phyloP scores from a whole-genome alignment of 129 eudicot species.

The Flaveria ramosissima region DNA sequence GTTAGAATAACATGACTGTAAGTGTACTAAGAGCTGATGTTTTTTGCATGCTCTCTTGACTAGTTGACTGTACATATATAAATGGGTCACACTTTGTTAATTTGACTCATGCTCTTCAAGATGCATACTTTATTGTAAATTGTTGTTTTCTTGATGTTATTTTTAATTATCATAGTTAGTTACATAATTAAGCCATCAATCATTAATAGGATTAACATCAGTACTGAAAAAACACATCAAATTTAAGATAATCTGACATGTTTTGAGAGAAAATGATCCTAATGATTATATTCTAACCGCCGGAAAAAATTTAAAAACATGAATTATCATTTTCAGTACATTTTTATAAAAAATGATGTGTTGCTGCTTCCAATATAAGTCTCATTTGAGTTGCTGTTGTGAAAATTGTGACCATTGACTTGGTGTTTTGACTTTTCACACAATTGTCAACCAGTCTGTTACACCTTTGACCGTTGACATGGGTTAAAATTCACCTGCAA shows the following conservation, averaged over 20 bases:
- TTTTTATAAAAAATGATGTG: too few relatives aligned
- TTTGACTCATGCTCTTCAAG: conserved; percentile 26
- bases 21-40: conserved; percentile 41
- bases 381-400: not conserved
- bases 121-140: conserved; percentile 22
- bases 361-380: too few relatives aligned
- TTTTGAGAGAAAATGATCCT: too few relatives aligned
- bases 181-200: not conserved
- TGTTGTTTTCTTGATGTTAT: conserved; percentile 14
- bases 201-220: conserved; percentile 18
- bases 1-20: conserved; percentile 43
- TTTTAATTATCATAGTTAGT: not conserved
- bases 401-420: conserved; percentile 17
- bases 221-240: too few relatives aligned
- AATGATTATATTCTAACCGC: too few relatives aligned
- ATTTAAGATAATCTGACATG: too few relatives aligned
- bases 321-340: too few relatives aligned
- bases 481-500: not conserved
- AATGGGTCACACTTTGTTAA: conserved; percentile 26
- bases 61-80: conserved; percentile 28
- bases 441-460: conserved; percentile 11
- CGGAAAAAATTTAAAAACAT: too few relatives aligned
- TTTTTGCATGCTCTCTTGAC: conserved; percentile 46
- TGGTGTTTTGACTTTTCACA: conserved; percentile 23
- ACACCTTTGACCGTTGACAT: conserved; percentile 15